Evolutionary conservation across 495 filamentous ascomycete species (phyloP), one percentile per base, ranked within the genome.

Genomic region (Penicillium psychrofluorescens): DNA sequence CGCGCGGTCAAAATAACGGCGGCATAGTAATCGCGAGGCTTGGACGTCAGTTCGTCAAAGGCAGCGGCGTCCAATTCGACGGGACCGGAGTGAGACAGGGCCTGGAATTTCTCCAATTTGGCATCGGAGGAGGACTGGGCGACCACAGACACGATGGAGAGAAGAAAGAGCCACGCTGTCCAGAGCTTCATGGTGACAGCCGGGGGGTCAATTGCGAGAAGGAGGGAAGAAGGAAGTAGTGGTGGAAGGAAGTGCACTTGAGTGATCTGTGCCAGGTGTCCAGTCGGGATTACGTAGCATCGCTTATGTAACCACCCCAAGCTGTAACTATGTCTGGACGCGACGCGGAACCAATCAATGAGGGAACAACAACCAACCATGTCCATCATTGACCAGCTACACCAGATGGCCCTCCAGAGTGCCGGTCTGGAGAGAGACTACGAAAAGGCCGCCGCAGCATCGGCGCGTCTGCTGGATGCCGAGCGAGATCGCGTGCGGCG

Each of bases 1-100:
- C 88, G 64, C 40, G 92, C 92, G 8, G 94, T 99, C 41, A 99
- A 70, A 29, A 97, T 77, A 2, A 97, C 80, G 7, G 79, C 85
- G 11, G 83, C 77, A 30, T 83, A 79, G 60, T 96, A 94, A 63
- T 97, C 85, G 41, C 92, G 79, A 29, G 94, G 87, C 2, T 77
- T 66, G 1, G 78, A 61, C 0, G 86, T 92, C 44, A 97, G 67
- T 49, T 86, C 75, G 39, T 78, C 76, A 67, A 91, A 97, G 28
- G 74, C 70, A 7, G 68, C 51, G 62, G 95, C 89, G 62, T 81
- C 72, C 48, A 99, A 76, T 67, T 88, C 77, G 54, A 96, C 51
- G 2, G 89, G 82, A 16, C 76, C 55, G 0, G 79, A 80, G 41
- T 79, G 75, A 32, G 85, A 77, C 53, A 85, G 78, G 39, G 74